These are phyloP conservation scores for Ogataea degrootiae DNA, from an alignment of 805 yeast species.

Conservation along the genomic window DNA sequence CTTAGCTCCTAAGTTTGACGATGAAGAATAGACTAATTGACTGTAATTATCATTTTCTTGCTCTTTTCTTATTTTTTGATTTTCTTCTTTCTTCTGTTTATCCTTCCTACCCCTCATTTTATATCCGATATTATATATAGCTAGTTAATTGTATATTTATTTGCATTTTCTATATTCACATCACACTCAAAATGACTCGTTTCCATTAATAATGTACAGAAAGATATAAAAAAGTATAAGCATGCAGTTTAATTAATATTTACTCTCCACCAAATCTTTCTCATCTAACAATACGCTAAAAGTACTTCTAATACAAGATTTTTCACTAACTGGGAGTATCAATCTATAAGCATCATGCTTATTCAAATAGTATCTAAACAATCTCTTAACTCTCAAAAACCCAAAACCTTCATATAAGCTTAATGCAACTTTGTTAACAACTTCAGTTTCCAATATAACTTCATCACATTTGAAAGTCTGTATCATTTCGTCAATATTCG, in stretches of 20 bases:
- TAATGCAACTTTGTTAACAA: slow-evolving; percentile 47
- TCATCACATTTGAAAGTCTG: slow-evolving; percentile 70
- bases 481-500: slow-evolving; percentile 62
- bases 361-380: slow-evolving; percentile 83
- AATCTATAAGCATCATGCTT: slow-evolving; percentile 91
- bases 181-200: not conserved
- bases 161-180: not conserved
- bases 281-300: slow-evolving; percentile 35
- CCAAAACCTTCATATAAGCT: slow-evolving; percentile 35
- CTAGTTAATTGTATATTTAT: not conserved
- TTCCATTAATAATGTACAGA: not conserved
- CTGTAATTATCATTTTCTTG: too few relatives aligned
- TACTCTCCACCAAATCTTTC: slow-evolving; percentile 19
- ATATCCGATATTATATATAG: not conserved
- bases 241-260: slow-evolving; percentile 13
- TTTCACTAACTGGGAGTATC: slow-evolving; percentile 72
- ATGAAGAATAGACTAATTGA: slow-evolving; percentile 52
- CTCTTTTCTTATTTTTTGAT: not conserved
- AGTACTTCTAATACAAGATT: slow-evolving; percentile 49
- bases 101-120: not conserved
- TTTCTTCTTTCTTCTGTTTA: not conserved
- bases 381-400: slow-evolving; percentile 40
- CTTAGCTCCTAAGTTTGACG: slow-evolving; percentile 97
- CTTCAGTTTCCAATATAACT: slow-evolving; percentile 90
- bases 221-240: not conserved